phyloP scores from a whole-genome alignment of 148 eudicot genomes.

The Cornus controversa region DNA sequence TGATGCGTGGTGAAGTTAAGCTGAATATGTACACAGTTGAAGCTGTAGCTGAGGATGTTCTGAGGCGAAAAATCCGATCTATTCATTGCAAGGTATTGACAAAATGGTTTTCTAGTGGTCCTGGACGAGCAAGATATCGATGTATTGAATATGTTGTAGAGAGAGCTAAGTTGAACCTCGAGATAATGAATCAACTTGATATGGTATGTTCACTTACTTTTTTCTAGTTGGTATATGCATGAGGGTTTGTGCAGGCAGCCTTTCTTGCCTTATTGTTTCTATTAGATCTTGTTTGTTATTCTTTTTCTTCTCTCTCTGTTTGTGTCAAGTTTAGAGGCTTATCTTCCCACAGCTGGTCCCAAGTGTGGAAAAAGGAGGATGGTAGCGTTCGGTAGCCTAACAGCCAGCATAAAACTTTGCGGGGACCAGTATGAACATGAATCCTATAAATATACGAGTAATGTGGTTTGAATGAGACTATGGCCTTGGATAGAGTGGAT shows the following conservation, averaged over 20 bases:
- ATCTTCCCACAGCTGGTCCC: too few relatives aligned
- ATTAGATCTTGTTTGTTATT: background rate
- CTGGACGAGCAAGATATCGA: conserved; percentile 75
- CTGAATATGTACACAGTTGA: conserved; percentile 77
- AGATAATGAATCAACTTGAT: conserved; percentile 80
- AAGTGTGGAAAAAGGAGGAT: too few relatives aligned
- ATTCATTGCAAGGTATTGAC: conserved; percentile 58
- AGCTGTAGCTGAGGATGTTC: conserved; percentile 86
- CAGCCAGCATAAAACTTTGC: too few relatives aligned
- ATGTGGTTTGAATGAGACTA: too few relatives aligned
- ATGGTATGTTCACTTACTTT: conserved; percentile 36
- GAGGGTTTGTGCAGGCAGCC: background rate
- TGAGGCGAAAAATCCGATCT: conserved; percentile 72
- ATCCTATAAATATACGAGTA: too few relatives aligned
- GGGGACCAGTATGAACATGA: too few relatives aligned
- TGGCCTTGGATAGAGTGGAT: too few relatives aligned
- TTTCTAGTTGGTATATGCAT: background rate
- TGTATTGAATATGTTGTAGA: conserved; percentile 63
- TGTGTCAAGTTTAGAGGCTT: too few relatives aligned
- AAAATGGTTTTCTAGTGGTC: conserved; percentile 87
- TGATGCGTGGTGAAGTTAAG: conserved; percentile 82
- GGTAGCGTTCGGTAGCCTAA: too few relatives aligned
- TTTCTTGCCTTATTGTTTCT: background rate
- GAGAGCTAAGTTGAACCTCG: conserved; percentile 69
- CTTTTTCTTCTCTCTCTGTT: too few relatives aligned